These are phyloP conservation scores for Fusarium sp. DNA, from an alignment of 2,329 filamentous ascomycete genomes.

Conservation along the genomic window DNA sequence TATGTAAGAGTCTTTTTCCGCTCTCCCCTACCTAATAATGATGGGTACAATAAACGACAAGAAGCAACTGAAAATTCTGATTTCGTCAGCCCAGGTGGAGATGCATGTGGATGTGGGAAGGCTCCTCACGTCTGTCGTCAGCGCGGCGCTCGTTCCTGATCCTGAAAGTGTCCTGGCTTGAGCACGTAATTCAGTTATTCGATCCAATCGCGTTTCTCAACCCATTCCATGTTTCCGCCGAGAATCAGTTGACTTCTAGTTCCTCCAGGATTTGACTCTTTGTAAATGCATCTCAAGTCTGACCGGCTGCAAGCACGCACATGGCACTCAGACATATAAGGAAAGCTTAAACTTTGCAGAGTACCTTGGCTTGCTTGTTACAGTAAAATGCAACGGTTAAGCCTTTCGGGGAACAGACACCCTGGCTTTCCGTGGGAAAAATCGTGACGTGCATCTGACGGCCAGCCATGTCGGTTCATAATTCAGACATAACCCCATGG, in stretches of 20 bases:
- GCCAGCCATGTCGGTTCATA: background rate
- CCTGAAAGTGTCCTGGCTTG: background rate
- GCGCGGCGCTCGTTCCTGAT: slow-evolving; percentile 18
- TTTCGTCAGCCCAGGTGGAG: slow-evolving; percentile 36
- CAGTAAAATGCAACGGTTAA: slow-evolving; percentile 18
- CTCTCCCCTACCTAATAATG: background rate
- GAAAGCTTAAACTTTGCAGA: background rate
- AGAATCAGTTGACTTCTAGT: slow-evolving; percentile 1
- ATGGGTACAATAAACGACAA: background rate
- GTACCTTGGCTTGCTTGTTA: background rate
- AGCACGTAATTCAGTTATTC: no score
- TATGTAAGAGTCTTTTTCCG: slow-evolving; percentile 18
- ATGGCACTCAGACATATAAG: slow-evolving; percentile 15
- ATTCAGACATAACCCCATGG: slow-evolving; percentile 6
- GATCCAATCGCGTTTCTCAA: background rate
- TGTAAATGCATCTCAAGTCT: background rate
- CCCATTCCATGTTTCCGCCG: slow-evolving; percentile 2
- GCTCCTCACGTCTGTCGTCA: slow-evolving; percentile 31
- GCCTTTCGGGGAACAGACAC: slow-evolving; percentile 21
- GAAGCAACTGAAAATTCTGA: slow-evolving; percentile 29
- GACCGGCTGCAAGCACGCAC: slow-evolving; percentile 19
- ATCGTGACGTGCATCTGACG: slow-evolving; percentile 38
- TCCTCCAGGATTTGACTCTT: background rate
- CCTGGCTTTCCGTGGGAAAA: slow-evolving; percentile 7
- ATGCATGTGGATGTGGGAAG: slow-evolving; percentile 33